These are phyloP conservation scores for Arabis alpina DNA, from an alignment of 345 rosid species.

Conservation along the genomic window DNA sequence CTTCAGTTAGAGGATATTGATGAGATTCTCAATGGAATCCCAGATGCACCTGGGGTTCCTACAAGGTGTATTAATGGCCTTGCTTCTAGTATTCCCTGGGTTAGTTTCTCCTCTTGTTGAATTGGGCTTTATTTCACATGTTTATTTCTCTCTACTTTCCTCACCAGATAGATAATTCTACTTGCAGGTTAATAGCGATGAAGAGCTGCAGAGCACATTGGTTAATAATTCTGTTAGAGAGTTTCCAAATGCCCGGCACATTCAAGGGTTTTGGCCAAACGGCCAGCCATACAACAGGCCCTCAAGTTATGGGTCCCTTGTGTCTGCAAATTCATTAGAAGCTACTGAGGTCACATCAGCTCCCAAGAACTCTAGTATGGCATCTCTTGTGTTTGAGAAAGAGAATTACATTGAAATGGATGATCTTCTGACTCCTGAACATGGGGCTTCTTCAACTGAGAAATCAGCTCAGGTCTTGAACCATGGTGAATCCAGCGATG, in stretches of 20 bases:
- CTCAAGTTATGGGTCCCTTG: constrained; percentile 12
- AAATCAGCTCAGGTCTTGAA: constrained; percentile 17
- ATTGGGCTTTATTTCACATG: not conserved
- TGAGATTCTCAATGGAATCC: constrained; percentile 22
- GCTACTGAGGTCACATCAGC: constrained; percentile 34
- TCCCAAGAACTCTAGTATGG: constrained; percentile 25
- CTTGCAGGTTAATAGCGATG: constrained; percentile 27
- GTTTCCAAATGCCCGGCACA: not conserved
- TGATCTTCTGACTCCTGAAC: constrained; percentile 61
- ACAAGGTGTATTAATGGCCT: constrained; percentile 11
- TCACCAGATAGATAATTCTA: not conserved
- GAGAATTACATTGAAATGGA: constrained; percentile 85
- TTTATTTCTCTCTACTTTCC: not conserved
- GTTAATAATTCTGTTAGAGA: constrained; percentile 19
- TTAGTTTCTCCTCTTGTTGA: constrained; percentile 4
- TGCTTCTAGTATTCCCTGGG: constrained; percentile 15
- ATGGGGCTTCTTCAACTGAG: constrained; percentile 32
- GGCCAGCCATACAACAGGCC: constrained; percentile 24
- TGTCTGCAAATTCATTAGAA: constrained; percentile 12
- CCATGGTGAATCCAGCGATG: constrained; percentile 34
- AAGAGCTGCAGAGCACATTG: constrained; percentile 26
- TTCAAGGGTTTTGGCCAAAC: not conserved
- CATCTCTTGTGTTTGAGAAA: constrained; percentile 32
- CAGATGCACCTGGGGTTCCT: constrained; percentile 29
- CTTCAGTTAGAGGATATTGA: constrained; percentile 17